phyloP scores from a whole-genome alignment of 2,329 filamentous ascomycete genomes.

The Fusarium miscanthi region DNA sequence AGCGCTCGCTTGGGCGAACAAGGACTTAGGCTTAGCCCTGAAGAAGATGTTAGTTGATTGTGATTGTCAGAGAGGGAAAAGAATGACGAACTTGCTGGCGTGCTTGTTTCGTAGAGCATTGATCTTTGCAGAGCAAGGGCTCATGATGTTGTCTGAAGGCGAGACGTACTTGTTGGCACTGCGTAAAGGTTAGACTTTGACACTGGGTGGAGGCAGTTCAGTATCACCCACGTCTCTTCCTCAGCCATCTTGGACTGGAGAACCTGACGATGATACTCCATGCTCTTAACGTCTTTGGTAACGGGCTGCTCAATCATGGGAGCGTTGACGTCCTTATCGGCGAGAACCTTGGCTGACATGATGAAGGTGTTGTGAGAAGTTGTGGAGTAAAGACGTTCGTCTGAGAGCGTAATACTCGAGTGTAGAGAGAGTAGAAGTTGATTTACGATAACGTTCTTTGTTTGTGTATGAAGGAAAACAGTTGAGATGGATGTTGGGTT shows the following conservation, averaged over 20 bases:
- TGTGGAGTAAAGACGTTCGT: not conserved
- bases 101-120: conserved; percentile 84
- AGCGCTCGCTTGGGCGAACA: conserved; percentile 73
- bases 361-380: conserved; percentile 27
- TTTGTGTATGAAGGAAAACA: conserved; percentile 9
- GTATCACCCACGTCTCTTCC: conserved; percentile 66
- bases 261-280: conserved; percentile 83
- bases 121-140: conserved; percentile 85
- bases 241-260: conserved; percentile 76
- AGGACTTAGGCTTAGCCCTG: conserved; percentile 74
- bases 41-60: conserved; percentile 34
- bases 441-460: conserved; percentile 17
- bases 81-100: conserved; percentile 73
- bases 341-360: conserved; percentile 72
- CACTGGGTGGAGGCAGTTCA: not conserved
- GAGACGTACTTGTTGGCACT: conserved; percentile 74
- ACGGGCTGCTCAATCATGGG: conserved; percentile 53
- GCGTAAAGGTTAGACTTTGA: conserved; percentile 23
- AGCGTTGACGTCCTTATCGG: conserved; percentile 74
- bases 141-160: conserved; percentile 90
- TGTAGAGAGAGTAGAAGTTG: not conserved
- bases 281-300: conserved; percentile 68
- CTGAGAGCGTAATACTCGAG: not conserved
- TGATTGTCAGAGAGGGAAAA: not conserved
- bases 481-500: conserved; percentile 13